phyloP scores from a whole-genome alignment of 2,329 filamentous ascomycete genomes.

The Podosphaera leucotricha region DNA sequence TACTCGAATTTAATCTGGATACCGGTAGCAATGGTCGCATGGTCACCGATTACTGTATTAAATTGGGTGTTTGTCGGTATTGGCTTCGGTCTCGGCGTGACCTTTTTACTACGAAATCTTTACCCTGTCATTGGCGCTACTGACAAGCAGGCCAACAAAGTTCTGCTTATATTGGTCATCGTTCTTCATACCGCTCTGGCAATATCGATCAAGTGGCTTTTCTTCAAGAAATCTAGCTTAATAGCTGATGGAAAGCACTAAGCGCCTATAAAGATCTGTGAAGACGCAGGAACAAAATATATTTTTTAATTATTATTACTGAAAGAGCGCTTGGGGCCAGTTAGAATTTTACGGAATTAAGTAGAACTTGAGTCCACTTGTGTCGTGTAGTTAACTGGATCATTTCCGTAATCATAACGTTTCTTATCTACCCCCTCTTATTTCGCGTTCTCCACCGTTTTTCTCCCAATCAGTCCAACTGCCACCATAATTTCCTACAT shows the following conservation, averaged over 20 bases:
- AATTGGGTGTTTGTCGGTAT: conserved; percentile 88
- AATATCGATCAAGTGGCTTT: conserved; percentile 85
- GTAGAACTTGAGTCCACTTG: too few relatives aligned
- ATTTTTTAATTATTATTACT: too few relatives aligned
- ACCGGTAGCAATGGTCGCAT: conserved; percentile 73
- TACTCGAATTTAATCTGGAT: conserved; percentile 98
- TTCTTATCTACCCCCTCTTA: conserved; percentile 5
- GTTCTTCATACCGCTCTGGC: conserved; percentile 71
- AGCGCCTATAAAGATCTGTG: background rate
- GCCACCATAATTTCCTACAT: conserved; percentile 48
- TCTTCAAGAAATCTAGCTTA: conserved; percentile 31
- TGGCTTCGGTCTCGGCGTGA: conserved; percentile 60
- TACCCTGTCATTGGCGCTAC: conserved; percentile 84
- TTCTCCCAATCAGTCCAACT: conserved; percentile 66
- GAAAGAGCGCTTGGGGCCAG: too few relatives aligned
- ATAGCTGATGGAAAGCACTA: background rate
- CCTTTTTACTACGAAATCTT: conserved; percentile 65
- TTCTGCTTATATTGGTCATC: conserved; percentile 63
- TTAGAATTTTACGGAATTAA: too few relatives aligned
- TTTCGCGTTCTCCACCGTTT: conserved; percentile 30
- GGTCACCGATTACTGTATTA: conserved; percentile 62
- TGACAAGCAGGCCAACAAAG: conserved; percentile 75
- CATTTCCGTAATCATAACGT: background rate
- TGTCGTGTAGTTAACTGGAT: too few relatives aligned
- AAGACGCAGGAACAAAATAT: too few relatives aligned